Conservation (phyloP, 306 rosid species). For the Lathyrus oleraceus region DNA sequence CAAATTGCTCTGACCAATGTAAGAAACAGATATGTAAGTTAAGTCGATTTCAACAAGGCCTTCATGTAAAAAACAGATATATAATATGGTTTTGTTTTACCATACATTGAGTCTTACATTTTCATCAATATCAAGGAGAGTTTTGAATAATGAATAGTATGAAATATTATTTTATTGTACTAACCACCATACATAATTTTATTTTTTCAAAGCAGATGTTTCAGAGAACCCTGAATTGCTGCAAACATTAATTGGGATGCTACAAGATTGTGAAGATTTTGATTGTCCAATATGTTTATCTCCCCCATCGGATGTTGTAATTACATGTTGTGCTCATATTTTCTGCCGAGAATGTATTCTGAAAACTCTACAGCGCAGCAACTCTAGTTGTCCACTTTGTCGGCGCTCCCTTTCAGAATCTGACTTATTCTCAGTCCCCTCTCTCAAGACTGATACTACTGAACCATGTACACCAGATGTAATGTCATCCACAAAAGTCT, state of each 20-base stretch:
- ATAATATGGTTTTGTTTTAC: neutral
- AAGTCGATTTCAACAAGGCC: neutral
- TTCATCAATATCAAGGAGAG: neutral
- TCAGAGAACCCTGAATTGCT: constrained; percentile 74
- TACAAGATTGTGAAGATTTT: constrained; percentile 82
- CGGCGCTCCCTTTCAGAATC: constrained; percentile 55
- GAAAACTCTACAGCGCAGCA: constrained; percentile 50
- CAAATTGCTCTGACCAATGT: neutral
- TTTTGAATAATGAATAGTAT: neutral
- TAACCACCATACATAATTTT: constrained; percentile 13
- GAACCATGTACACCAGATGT: constrained; percentile 29
- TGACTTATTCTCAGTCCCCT: constrained; percentile 74
- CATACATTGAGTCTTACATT: neutral
- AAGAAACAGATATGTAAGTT: neutral
- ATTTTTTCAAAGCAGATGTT: constrained; percentile 52
- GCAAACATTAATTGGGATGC: constrained; percentile 58
- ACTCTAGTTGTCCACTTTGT: constrained; percentile 73
- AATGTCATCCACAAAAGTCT: constrained; percentile 55
- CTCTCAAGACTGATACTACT: constrained; percentile 38
- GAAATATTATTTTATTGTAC: neutral
- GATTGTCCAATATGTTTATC: constrained; percentile 85
- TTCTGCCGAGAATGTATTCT: constrained; percentile 73
- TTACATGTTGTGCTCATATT: constrained; percentile 76
- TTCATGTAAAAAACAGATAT: neutral
- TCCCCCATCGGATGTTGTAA: constrained; percentile 58